Conservation (phyloP, 1,139 yeast genomes). For the Blastobotrys raffinosifermentans region DNA sequence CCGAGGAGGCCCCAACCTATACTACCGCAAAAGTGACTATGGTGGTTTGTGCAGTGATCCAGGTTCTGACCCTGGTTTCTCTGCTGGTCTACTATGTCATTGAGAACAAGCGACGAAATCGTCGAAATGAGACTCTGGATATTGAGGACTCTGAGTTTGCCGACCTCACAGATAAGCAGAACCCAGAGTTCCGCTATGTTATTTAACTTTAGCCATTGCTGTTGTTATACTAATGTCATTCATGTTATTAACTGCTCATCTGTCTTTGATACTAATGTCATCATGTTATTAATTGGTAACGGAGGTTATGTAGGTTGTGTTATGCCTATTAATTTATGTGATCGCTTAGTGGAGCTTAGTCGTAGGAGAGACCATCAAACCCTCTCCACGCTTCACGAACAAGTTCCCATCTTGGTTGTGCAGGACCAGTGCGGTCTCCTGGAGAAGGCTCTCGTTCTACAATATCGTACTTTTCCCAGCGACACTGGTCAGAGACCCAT, state of each 20-base stretch:
- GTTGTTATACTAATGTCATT: too few species aligned
- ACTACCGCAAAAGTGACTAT: constrained; percentile 42
- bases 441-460: constrained; percentile 40
- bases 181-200: constrained; percentile 40
- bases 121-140: constrained; percentile 19
- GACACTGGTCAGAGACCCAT: constrained; percentile 59
- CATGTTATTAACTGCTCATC: not conserved
- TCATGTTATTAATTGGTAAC: not conserved
- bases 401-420: constrained; percentile 47
- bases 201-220: not conserved
- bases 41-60: constrained; percentile 33
- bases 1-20: constrained; percentile 48
- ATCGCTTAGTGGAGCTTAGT: not conserved
- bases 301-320: not conserved
- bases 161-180: constrained; percentile 63
- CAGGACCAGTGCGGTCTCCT: constrained; percentile 15
- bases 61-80: constrained; percentile 19
- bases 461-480: constrained; percentile 82
- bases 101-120: constrained; percentile 35
- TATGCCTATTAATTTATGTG: not conserved
- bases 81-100: constrained; percentile 29
- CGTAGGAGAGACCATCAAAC: constrained; percentile 35
- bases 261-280: too few species aligned
- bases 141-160: constrained; percentile 46
- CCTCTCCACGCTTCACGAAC: constrained; percentile 76